phyloP scores from a whole-genome alignment of 2,329 filamentous ascomycete species.

The Penicillium verrucosum region DNA sequence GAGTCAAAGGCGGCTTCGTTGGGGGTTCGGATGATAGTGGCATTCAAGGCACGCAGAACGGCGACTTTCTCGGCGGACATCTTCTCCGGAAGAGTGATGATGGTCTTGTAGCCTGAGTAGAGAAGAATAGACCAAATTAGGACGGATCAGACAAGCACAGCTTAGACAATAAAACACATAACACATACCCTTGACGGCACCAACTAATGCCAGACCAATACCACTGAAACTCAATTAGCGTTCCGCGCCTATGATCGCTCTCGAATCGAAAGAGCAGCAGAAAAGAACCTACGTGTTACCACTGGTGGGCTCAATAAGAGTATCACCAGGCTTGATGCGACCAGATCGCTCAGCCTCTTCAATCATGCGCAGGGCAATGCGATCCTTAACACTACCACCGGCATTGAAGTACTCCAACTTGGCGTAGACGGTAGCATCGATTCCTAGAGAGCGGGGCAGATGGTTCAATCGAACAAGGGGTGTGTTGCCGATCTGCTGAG shows the following conservation, averaged over 20 bases:
- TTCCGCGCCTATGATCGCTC: neutral
- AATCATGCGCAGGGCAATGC: conserved; percentile 95
- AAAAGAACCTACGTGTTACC: conserved; percentile 69
- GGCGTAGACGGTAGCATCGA: conserved; percentile 83
- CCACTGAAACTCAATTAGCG: conserved; percentile 49
- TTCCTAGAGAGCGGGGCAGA: conserved; percentile 84
- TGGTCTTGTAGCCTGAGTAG: conserved; percentile 76
- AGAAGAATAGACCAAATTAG: neutral
- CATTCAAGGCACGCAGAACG: conserved; percentile 86
- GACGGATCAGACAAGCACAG: neutral
- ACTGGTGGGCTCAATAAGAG: conserved; percentile 94
- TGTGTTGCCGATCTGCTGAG: conserved; percentile 89
- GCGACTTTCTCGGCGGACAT: conserved; percentile 99
- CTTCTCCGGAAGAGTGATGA: conserved; percentile 98
- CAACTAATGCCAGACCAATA: conserved; percentile 90
- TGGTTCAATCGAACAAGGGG: conserved; percentile 93
- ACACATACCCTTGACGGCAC: conserved; percentile 72
- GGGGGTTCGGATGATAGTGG: conserved; percentile 95
- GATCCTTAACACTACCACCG: conserved; percentile 88
- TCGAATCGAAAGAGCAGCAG: neutral
- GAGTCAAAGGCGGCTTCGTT: conserved; percentile 93
- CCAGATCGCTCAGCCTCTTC: conserved; percentile 89
- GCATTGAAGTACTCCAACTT: conserved; percentile 94
- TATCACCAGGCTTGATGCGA: conserved; percentile 94
- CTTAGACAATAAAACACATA: neutral